Evolutionary conservation across 2,329 filamentous ascomycete genomes (phyloP).

Genomic region (Aspergillus oerlinghausenensis): DNA sequence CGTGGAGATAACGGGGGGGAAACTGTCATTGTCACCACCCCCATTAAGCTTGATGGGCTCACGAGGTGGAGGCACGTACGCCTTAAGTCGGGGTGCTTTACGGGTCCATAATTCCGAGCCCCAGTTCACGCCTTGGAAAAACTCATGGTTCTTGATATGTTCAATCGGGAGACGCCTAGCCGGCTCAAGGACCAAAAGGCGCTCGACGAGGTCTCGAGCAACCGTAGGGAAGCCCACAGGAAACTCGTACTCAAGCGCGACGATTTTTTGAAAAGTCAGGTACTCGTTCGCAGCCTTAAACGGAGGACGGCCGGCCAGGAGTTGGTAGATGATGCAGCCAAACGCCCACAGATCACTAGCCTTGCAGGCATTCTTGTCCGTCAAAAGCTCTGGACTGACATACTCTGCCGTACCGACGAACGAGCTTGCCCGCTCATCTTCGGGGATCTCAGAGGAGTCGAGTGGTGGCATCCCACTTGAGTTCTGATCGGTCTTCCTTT

Average conservation of each 20-base stretch:
- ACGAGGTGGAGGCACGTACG: conserved; percentile 72
- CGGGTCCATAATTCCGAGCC: conserved; percentile 82
- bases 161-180: conserved; percentile 80
- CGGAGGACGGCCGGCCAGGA: conserved; percentile 89
- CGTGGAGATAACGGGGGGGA: conserved; percentile 40
- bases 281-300: conserved; percentile 98
- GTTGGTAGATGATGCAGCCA: conserved; percentile 95
- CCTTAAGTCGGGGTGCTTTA: conserved; percentile 80
- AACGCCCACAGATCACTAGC: conserved; percentile 98
- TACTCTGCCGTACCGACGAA: conserved; percentile 98
- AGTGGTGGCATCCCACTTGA: conserved; percentile 44
- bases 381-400: conserved; percentile 93
- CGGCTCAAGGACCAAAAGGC: conserved; percentile 85
- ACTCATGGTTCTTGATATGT: conserved; percentile 93
- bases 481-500: conserved; percentile 42
- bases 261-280: conserved; percentile 96
- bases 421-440: conserved; percentile 76
- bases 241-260: conserved; percentile 89
- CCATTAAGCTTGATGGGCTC: conserved; percentile 76
- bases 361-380: conserved; percentile 95
- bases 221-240: conserved; percentile 80
- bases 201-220: conserved; percentile 83
- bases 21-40: conserved; percentile 33
- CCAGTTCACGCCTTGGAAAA: conserved; percentile 84
- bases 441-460: conserved; percentile 52